These are phyloP conservation scores for Dipodascus geniculatus DNA, from an alignment of 805 yeast genomes.

Conservation along the genomic window DNA sequence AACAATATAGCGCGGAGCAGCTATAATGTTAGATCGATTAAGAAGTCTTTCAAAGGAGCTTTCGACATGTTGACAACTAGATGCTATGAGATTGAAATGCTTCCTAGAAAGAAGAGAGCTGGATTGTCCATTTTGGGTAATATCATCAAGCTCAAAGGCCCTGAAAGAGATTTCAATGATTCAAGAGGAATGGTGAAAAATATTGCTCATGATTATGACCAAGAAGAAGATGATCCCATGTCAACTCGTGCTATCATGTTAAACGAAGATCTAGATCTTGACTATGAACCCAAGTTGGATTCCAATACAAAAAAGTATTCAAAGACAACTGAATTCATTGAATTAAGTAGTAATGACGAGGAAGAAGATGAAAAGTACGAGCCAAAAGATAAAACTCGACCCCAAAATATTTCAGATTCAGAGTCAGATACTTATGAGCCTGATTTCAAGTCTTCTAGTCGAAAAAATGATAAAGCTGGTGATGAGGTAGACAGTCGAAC, in stretches of 20 bases:
- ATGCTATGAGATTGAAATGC: slow-evolving; percentile 59
- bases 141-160: slow-evolving; percentile 63
- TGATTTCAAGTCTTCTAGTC: not conserved
- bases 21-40: slow-evolving; percentile 65
- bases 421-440: not conserved
- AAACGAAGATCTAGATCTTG: not conserved
- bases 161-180: slow-evolving; percentile 64
- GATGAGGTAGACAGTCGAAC: not conserved
- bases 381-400: not conserved
- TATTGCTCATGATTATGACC: slow-evolving; percentile 3
- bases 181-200: slow-evolving; percentile 5
- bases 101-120: slow-evolving; percentile 52
- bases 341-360: not conserved
- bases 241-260: not conserved
- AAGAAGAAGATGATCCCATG: slow-evolving; percentile 5
- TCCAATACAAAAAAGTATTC: not conserved
- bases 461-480: not conserved
- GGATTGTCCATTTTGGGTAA: slow-evolving; percentile 72
- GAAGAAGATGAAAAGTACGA: not conserved
- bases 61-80: slow-evolving; percentile 62
- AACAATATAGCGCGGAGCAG: slow-evolving; percentile 83
- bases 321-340: not conserved
- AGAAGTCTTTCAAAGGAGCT: slow-evolving; percentile 83
- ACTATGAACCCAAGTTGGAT: not conserved
- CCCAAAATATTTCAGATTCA: not conserved